Evolutionary conservation across 805 yeast genomes (phyloP).

Genomic region (Metschnikowia orientalis): DNA sequence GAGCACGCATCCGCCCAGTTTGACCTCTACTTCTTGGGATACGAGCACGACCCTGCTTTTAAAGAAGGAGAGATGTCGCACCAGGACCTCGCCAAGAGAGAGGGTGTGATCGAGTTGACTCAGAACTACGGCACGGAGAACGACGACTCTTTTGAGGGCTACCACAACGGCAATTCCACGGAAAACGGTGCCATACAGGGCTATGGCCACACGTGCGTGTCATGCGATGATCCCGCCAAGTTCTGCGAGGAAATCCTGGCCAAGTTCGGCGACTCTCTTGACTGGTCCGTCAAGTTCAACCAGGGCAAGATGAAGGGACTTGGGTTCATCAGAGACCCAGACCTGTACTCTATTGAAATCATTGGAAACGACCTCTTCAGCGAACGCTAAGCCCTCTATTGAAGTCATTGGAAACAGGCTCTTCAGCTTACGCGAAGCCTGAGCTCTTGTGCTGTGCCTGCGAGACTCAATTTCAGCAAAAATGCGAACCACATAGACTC

Average conservation of each 20-base stretch:
- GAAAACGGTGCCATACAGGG: slow-evolving; percentile 64
- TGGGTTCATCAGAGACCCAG: slow-evolving; percentile 85
- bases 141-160: slow-evolving; percentile 64
- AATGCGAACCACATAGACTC: no score
- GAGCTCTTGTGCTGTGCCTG: no score
- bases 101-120: slow-evolving; percentile 82
- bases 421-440: no score
- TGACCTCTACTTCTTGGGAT: slow-evolving; percentile 82
- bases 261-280: slow-evolving; percentile 37
- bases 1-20: slow-evolving; percentile 70
- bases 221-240: slow-evolving; percentile 57
- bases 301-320: slow-evolving; percentile 53
- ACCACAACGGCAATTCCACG: slow-evolving; percentile 73
- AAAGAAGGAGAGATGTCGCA: slow-evolving; percentile 39
- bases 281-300: slow-evolving; percentile 57
- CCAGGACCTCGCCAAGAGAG: slow-evolving; percentile 40
- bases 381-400: no score
- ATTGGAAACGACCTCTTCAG: slow-evolving; percentile 38
- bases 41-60: slow-evolving; percentile 43
- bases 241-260: slow-evolving; percentile 51
- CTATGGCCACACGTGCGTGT: slow-evolving; percentile 79
- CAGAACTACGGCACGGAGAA: slow-evolving; percentile 94
- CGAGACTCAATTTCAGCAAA: no score
- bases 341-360: slow-evolving; percentile 81
- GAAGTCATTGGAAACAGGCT: no score